Conservation (phyloP, 148 eudicot species). For the Cornus florida region DNA sequence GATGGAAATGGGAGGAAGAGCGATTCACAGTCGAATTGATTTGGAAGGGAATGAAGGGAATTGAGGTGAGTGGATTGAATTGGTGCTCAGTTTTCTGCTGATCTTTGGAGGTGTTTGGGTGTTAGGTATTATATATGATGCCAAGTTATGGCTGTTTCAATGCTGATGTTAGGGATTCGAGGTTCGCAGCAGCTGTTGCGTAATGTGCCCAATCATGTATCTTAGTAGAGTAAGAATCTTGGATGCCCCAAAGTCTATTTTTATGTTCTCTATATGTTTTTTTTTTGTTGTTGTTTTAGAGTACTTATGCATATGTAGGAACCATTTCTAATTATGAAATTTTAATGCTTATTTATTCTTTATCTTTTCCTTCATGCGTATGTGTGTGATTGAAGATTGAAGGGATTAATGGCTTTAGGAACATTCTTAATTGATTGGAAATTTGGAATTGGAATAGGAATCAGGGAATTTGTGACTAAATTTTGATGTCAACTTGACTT, state of each 20-base stretch:
- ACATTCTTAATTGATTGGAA: no score
- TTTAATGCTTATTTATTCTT: background rate
- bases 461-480: no score
- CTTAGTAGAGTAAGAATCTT: background rate
- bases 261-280: background rate
- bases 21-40: conserved; percentile 18
- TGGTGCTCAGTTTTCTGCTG: background rate
- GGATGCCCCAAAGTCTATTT: background rate
- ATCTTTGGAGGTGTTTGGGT: conserved; percentile 6
- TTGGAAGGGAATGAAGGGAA: background rate
- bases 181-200: conserved; percentile 3
- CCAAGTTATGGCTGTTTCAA: background rate
- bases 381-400: background rate
- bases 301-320: background rate
- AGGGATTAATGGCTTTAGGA: no score
- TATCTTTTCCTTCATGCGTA: background rate
- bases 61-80: no score
- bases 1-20: conserved; percentile 30
- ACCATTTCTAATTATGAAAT: background rate
- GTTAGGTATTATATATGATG: background rate
- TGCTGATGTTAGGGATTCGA: background rate
- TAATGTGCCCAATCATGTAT: background rate
- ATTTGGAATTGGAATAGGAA: no score
- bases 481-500: no score
- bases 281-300: background rate